A percentile compares a stretch with the other conserved stretches of the same genome.
Evolutionary conservation across 163 green algal species (phyloP).

Genomic region (Chlorella variabilis): DNA sequence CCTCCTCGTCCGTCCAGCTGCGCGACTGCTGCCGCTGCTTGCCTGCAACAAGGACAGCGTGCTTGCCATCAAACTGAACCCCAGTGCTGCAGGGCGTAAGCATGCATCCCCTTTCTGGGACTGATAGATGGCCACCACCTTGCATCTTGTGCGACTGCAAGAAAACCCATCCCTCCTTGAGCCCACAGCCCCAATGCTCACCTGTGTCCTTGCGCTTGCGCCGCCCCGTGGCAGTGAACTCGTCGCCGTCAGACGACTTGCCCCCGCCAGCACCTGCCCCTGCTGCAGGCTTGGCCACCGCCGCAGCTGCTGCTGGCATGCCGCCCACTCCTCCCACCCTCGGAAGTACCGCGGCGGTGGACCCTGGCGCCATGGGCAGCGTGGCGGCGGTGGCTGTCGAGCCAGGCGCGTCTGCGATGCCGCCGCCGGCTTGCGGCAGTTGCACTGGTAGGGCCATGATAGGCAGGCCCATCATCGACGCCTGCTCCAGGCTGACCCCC

Average conservation of each 20-base stretch:
- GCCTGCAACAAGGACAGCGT: background rate
- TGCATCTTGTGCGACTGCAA: too few relatives aligned
- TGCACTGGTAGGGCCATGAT: conserved; percentile 20
- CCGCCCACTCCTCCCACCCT: background rate
- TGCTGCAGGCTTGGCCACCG: background rate
- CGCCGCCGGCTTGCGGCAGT: background rate
- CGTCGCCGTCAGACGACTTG: conserved; percentile 17
- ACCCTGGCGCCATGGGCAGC: too few relatives aligned
- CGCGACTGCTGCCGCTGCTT: conserved; percentile 42
- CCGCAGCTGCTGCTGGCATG: background rate
- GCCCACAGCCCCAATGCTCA: background rate
- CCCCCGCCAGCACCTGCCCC: background rate
- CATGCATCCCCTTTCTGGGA: too few relatives aligned
- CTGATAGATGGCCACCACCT: background rate
- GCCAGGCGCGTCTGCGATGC: too few relatives aligned
- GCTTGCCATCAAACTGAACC: too few relatives aligned
- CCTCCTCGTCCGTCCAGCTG: conserved; percentile 77
- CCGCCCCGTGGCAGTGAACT: conserved; percentile 60
- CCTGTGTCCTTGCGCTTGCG: conserved; percentile 76
- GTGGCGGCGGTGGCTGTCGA: background rate
- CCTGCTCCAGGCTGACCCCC: conserved; percentile 24
- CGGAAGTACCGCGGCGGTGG: background rate
- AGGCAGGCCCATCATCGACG: conserved; percentile 18
- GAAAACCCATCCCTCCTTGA: too few relatives aligned
- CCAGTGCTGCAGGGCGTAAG: too few relatives aligned